These are phyloP conservation scores for Pelargonium cotyledonis DNA, from an alignment of 441 rosid species.

Conservation along the genomic window DNA sequence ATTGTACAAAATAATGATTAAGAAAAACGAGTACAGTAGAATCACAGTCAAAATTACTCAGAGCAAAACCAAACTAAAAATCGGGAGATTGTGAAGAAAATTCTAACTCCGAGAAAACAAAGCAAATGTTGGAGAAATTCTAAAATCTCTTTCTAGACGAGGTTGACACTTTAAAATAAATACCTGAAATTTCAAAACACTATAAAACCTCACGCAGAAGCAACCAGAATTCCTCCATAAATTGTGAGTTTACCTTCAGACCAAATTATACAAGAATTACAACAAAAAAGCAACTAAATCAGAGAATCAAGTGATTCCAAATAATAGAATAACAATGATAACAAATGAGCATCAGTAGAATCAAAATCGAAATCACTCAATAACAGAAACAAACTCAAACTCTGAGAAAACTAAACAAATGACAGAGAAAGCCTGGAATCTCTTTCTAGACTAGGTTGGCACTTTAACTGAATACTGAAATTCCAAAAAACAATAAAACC, in stretches of 20 bases:
- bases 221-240: no score
- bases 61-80: no score
- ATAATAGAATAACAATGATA: neutral
- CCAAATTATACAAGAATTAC: neutral
- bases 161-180: no score
- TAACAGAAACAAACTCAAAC: neutral
- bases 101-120: no score
- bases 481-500: neutral
- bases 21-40: no score
- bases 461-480: neutral
- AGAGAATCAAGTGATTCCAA: neutral
- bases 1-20: no score
- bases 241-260: neutral
- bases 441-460: neutral
- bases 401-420: constrained; percentile 3
- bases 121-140: no score
- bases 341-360: neutral
- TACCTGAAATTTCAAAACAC: no score
- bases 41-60: neutral
- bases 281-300: neutral
- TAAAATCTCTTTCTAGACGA: no score
- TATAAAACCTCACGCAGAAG: no score
- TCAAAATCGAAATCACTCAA: no score
- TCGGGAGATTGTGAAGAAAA: neutral
- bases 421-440: neutral